Base-by-base conservation (phyloP, 768 basidiomycete genomes). In the Tylopilus sp. region DNA sequence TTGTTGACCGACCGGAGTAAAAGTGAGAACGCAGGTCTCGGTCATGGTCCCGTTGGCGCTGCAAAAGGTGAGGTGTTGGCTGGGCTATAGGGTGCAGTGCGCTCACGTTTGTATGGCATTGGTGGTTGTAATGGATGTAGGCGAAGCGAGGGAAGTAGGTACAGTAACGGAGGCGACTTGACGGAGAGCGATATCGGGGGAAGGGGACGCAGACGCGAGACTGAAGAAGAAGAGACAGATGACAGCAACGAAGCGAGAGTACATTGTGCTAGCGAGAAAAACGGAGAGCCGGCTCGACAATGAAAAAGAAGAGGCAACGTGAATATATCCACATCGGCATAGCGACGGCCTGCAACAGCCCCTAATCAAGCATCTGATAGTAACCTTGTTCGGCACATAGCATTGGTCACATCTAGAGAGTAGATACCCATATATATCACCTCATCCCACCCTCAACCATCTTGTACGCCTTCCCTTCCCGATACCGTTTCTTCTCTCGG, bases 401-500 rank as follows among this genome's bases (percentile, higher is more conserved):
- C n/a, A n/a, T n/a, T n/a, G n/a, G n/a, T n/a, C 3, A 14, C 7
- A 31, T 10, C 31, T 3, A 31, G 12, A 10, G 31, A 31, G 14
- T 31, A 31, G 31, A 31, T 31, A 31, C n/a, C 7, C 30, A 8
- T 24, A 26, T n/a, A 34, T 14, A 34, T 62, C 63, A 68, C 46
- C 71, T 70, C 83, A 86, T 83, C 30, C 82, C 85, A 21, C 85
- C 83, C 61, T 92, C 90, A 3, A 98, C 84, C 10, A 80, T 76
- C 72, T 94, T 95, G 78, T 98, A 98, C 45, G 79, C 71, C 67
- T 92, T 92, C 6, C 86, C 87, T 14, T 83, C 83, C 42, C 75
- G 74, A 44, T 74, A 74, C 52, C 86, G 74, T 51, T 75, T 76
- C 44, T 72, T 75, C 46, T 69, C 68, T 36, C 61, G 70, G 2